A percentile compares a stretch with the other conserved stretches of the same genome.
These are phyloP conservation scores for Dendrobium nobile DNA, from an alignment of 106 monocot genomes.

Conservation along the genomic window DNA sequence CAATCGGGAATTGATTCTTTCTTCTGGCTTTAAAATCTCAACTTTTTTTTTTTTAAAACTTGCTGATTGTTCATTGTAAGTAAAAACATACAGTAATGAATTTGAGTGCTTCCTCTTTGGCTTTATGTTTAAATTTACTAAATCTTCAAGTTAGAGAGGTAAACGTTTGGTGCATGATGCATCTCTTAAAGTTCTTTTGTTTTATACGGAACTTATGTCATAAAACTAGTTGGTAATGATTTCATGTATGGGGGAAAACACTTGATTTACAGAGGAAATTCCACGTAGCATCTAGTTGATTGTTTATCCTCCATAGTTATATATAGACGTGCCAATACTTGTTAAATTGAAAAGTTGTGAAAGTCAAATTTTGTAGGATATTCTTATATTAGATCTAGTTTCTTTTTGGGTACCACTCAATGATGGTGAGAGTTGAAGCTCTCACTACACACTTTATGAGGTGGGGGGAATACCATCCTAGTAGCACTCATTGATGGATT, in stretches of 20 bases:
- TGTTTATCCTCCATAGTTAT: neutral
- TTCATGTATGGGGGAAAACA: neutral
- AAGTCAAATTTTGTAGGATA: neutral
- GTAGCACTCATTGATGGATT: neutral
- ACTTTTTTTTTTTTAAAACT: too few relatives aligned
- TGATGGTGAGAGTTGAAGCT: neutral
- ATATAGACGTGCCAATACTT: neutral
- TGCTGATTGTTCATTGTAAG: too few relatives aligned
- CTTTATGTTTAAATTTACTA: too few relatives aligned
- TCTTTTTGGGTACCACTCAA: neutral
- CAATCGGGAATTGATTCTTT: neutral
- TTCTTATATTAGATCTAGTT: neutral
- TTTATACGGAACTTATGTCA: neutral
- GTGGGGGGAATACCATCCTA: neutral
- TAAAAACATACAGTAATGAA: too few relatives aligned
- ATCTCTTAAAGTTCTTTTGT: neutral
- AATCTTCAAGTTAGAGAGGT: neutral
- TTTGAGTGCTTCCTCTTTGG: too few relatives aligned
- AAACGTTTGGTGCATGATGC: neutral
- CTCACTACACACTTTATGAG: neutral
- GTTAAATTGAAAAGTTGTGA: neutral
- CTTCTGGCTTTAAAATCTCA: neutral
- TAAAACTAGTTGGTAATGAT: neutral
- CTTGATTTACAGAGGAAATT: neutral
- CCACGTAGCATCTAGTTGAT: constrained; percentile 1